phyloP scores from a whole-genome alignment of 768 basidiomycete species.

The Brasilioporus rufonigricans region DNA sequence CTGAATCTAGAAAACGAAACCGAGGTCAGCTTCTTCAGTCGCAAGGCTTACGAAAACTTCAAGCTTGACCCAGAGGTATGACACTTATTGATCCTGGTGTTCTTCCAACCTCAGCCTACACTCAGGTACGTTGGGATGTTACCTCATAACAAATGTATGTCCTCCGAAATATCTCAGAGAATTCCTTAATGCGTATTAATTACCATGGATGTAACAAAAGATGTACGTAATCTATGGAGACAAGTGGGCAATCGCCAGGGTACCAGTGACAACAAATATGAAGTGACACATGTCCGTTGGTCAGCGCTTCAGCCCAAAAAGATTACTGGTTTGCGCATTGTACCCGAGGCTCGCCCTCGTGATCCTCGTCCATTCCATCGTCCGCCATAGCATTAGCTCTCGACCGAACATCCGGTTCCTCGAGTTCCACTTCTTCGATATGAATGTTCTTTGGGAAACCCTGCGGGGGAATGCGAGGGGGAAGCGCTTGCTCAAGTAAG shows the following conservation, averaged over 20 bases:
- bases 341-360: constrained; percentile 82
- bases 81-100: neutral
- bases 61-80: constrained; percentile 77
- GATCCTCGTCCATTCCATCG: constrained; percentile 92
- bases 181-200: constrained; percentile 26
- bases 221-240: constrained; percentile 30
- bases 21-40: constrained; percentile 90
- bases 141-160: neutral
- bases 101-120: neutral
- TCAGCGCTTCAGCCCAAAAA: constrained; percentile 8
- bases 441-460: constrained; percentile 64
- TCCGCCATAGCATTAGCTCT: constrained; percentile 51
- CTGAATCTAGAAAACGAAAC: constrained; percentile 81
- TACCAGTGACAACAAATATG: constrained; percentile 23
- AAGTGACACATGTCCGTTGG: constrained; percentile 14
- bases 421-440: constrained; percentile 82
- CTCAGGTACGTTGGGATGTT: constrained; percentile 31
- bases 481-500: constrained; percentile 81
- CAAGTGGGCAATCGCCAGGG: constrained; percentile 17
- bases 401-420: constrained; percentile 66
- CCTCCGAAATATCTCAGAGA: neutral
- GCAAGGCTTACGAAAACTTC: constrained; percentile 74
- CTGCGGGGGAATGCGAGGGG: constrained; percentile 66
- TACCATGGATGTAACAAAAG: constrained; percentile 29
- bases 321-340: constrained; percentile 90